These are phyloP conservation scores for Escallonia rubra DNA, from an alignment of 129 eudicot genomes.

Conservation along the genomic window DNA sequence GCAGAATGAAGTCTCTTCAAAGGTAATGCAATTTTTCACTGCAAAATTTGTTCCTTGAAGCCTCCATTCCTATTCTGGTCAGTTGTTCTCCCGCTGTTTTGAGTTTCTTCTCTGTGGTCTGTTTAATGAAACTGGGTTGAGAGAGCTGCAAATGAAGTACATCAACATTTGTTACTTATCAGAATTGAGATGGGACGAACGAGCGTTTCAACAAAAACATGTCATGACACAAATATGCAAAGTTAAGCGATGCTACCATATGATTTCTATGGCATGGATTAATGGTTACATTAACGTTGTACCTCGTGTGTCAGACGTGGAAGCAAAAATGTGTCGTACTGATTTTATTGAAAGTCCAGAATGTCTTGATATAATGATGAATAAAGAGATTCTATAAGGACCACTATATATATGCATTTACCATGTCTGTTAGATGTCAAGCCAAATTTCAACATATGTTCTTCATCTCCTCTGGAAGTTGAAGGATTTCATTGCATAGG, in stretches of 20 bases:
- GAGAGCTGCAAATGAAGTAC: conserved; percentile 1
- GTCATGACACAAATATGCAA: no score
- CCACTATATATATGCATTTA: background rate
- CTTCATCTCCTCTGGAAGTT: conserved; percentile 79
- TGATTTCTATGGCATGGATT: background rate
- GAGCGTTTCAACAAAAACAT: no score
- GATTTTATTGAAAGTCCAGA: no score
- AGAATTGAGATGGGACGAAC: background rate
- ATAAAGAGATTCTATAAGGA: no score
- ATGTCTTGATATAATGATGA: no score
- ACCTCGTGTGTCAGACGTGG: no score
- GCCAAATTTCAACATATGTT: background rate
- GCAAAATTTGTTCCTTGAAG: background rate
- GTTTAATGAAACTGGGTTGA: background rate
- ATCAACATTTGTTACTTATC: background rate
- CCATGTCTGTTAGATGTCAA: conserved; percentile 9
- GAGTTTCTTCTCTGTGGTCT: background rate
- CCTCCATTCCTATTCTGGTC: background rate
- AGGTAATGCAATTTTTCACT: background rate
- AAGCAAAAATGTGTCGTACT: no score
- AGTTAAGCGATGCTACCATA: background rate
- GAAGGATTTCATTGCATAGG: conserved; percentile 65
- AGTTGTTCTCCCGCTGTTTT: background rate
- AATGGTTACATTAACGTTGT: no score
- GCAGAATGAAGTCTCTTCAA: background rate